A percentile compares a stretch with the other conserved stretches of the same genome.
These are phyloP conservation scores for Orbilia oligospora DNA, from an alignment of 2,329 filamentous ascomycete genomes.

Conservation along the genomic window DNA sequence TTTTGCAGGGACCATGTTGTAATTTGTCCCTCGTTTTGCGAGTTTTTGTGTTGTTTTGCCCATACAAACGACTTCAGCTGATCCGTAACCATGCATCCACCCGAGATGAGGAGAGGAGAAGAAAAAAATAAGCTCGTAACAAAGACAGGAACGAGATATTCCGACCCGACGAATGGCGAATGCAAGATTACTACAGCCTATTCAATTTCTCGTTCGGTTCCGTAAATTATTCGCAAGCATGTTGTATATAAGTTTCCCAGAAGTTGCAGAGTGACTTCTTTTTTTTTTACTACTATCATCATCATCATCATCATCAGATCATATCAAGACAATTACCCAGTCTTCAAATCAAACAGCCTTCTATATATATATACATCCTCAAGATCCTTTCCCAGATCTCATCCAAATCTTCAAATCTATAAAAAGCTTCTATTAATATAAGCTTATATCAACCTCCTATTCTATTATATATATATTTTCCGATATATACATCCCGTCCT, in stretches of 20 bases:
- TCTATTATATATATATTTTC: conserved; percentile 16
- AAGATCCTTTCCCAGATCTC: conserved; percentile 27
- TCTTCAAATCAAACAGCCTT: conserved; percentile 32
- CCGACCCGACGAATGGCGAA: conserved; percentile 27
- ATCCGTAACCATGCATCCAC: not conserved
- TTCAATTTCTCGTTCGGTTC: conserved; percentile 15
- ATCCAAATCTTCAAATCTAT: conserved; percentile 12
- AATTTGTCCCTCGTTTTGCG: conserved; percentile 9
- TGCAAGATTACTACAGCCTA: conserved; percentile 35
- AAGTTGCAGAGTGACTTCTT: conserved; percentile 12
- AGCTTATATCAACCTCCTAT: conserved; percentile 24
- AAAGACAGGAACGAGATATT: conserved; percentile 41
- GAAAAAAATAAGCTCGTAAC: conserved; percentile 33
- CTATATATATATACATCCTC: conserved; percentile 40
- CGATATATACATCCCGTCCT: conserved; percentile 16
- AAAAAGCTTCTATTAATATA: conserved; percentile 35
- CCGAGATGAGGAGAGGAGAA: no score
- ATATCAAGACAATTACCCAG: conserved; percentile 47
- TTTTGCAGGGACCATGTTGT: conserved; percentile 30
- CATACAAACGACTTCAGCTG: conserved; percentile 17
- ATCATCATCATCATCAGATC: conserved; percentile 59
- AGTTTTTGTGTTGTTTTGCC: conserved; percentile 36
- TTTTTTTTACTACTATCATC: not conserved
- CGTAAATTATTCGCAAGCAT: conserved; percentile 50
- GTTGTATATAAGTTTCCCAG: conserved; percentile 50